Evolutionary conservation across 768 basidiomycete species (phyloP).

Genomic region (Mycena rosella): DNA sequence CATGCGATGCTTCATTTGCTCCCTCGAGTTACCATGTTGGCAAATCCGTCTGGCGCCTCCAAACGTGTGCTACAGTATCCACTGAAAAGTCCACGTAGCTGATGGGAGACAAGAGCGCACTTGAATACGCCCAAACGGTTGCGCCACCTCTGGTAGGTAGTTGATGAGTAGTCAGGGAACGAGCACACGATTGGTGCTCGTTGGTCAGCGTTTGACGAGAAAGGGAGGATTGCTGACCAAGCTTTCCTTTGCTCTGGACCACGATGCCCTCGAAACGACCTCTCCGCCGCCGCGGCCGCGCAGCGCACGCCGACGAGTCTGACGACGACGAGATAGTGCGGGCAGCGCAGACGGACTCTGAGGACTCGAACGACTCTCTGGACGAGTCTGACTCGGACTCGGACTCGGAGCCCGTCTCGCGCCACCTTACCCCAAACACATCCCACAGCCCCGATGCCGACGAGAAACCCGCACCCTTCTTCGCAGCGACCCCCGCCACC

Average conservation of each 20-base stretch:
- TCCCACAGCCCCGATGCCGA: conserved; percentile 74
- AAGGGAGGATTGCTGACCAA: conserved; percentile 3
- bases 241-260: conserved; percentile 1
- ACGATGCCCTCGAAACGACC: conserved; percentile 51
- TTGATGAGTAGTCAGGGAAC: too few relatives aligned
- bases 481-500: conserved; percentile 60
- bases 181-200: too few relatives aligned
- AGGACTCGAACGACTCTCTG: conserved; percentile 62
- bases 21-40: too few relatives aligned
- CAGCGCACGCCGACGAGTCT: conserved; percentile 52
- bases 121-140: too few relatives aligned
- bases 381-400: conserved; percentile 79
- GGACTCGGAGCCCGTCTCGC: conserved; percentile 72
- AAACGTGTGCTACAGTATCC: too few relatives aligned
- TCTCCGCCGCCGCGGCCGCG: conserved; percentile 74
- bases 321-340: conserved; percentile 82
- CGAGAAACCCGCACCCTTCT: conserved; percentile 59
- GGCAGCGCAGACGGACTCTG: conserved; percentile 79
- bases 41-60: too few relatives aligned
- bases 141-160: too few relatives aligned
- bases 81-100: too few relatives aligned
- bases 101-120: too few relatives aligned
- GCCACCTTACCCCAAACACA: conserved; percentile 74
- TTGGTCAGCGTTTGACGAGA: not conserved
- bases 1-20: too few relatives aligned